Percentiles rank a stretch among this genome's conserved stretches.
These are phyloP conservation scores for Saccharomycopsis malanga DNA, from an alignment of 805 yeast genomes.

Conservation along the genomic window DNA sequence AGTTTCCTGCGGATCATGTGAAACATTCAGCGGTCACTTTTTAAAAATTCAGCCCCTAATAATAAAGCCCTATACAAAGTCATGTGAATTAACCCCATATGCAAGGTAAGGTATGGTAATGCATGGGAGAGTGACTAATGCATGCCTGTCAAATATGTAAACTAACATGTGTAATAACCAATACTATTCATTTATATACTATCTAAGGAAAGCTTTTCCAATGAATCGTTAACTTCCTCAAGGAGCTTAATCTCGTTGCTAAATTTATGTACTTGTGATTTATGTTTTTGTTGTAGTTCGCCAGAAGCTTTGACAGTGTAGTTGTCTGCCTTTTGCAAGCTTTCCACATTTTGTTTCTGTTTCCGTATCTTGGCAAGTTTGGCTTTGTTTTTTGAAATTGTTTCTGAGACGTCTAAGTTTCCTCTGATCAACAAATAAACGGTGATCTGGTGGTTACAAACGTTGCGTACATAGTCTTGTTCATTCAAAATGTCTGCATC, in stretches of 20 bases:
- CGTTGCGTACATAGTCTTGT: conserved; percentile 5
- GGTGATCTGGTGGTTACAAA: neutral
- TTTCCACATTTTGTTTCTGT: conserved; percentile 53
- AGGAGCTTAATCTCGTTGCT: conserved; percentile 1
- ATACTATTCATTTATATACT: no score
- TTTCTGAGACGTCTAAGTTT: conserved; percentile 84
- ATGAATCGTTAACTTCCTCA: conserved; percentile 1
- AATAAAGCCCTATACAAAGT: no score
- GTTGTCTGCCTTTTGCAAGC: conserved; percentile 51
- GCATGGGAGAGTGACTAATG: no score
- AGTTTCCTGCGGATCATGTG: no score
- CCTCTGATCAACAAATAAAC: conserved; percentile 78
- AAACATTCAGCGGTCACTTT: no score
- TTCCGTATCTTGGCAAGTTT: conserved; percentile 63
- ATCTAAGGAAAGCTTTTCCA: no score
- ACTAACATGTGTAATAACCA: no score
- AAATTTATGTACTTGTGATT: neutral
- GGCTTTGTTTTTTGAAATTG: conserved; percentile 72
- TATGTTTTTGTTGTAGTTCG: conserved; percentile 28
- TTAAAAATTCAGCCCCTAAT: no score
- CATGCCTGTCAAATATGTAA: no score
- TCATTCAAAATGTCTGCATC: conserved; percentile 10
- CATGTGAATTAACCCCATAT: no score
- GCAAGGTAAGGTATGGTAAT: no score
- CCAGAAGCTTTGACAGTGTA: conserved; percentile 79